Evolutionary conservation across 805 yeast species (phyloP), one percentile per base, ranked within the genome.

Genomic region (Wickerhamomyces canadensis): DNA sequence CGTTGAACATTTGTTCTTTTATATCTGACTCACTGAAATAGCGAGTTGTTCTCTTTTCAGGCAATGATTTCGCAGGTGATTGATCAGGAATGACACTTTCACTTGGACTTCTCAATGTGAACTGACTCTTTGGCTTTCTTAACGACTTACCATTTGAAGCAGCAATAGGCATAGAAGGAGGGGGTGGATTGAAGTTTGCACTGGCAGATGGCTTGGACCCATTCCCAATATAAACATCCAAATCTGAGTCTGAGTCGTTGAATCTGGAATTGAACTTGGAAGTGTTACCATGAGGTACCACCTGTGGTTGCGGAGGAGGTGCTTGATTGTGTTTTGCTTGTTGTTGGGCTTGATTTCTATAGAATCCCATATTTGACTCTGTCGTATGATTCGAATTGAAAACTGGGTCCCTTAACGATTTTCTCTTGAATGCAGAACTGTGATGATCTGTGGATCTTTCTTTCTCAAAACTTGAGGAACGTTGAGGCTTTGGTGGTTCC

Each of bases 211-310:
- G 22, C 7, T 31, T 6, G n/a, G 27, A 18, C 14, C 27, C 33
- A 10, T 30, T 31, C 5, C 28, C 38, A 11, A 42, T 19, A 11
- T 59, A 57, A 19, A 47, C 51, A 16, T 70, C 76, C 12, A 54
- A 55, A 31, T 79, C 85, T 12, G 80, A 78, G 49, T 79, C 84
- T 3, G 84, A 77, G 51, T 80, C 87, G 5, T 64, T 66, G 43
- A 78, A 72, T 47, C 85, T 65, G 1, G 86, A 78, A 39, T 61
- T 70, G 57, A 67, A 72, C n/a, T n/a, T n/a, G n/a, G n/a, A n/a
- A n/a, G n/a, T n/a, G n/a, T n/a, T n/a, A n/a, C n/a, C n/a, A n/a
- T n/a, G n/a, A n/a, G n/a, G n/a, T n/a, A n/a, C n/a, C n/a, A n/a
- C n/a, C n/a, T 34, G 48, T 23, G 38, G 50, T 24, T 26, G 47